These are phyloP conservation scores for Verticillium dahliae DNA, from an alignment of 2,329 filamentous ascomycete species.

Conservation along the genomic window DNA sequence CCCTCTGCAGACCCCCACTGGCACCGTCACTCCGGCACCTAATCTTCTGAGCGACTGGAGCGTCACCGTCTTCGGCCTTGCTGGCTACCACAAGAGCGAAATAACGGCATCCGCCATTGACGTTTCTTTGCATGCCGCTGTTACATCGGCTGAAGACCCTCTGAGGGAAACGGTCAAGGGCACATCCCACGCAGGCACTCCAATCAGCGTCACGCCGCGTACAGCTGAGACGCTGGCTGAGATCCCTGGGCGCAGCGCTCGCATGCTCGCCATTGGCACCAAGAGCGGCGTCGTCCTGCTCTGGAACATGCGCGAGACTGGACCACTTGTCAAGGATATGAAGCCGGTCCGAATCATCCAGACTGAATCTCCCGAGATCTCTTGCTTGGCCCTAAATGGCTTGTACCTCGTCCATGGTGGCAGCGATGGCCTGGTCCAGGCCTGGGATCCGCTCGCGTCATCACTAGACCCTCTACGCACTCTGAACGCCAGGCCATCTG, in stretches of 20 bases:
- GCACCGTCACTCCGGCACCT: neutral
- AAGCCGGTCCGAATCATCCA: constrained; percentile 74
- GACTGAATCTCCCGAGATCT: constrained; percentile 84
- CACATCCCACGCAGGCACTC: constrained; percentile 28
- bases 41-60: constrained; percentile 5
- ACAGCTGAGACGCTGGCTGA: constrained; percentile 31
- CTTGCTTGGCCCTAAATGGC: constrained; percentile 74
- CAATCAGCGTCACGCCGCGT: constrained; percentile 37
- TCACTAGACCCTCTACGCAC: constrained; percentile 73
- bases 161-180: constrained; percentile 35
- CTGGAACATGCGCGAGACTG: constrained; percentile 75
- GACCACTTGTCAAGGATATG: constrained; percentile 47
- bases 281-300: constrained; percentile 68
- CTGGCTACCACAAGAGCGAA: constrained; percentile 41
- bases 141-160: constrained; percentile 74
- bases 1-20: neutral
- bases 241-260: constrained; percentile 77
- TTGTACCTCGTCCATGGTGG: constrained; percentile 89
- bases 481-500: constrained; percentile 77
- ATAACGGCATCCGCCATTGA: constrained; percentile 71
- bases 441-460: constrained; percentile 93
- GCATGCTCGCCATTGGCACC: constrained; percentile 77
- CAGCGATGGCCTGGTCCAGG: constrained; percentile 89
- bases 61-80: constrained; percentile 3
- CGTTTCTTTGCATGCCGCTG: constrained; percentile 61